Base-by-base conservation (phyloP, 2,329 filamentous ascomycete species). In the Knufia petricola region DNA sequence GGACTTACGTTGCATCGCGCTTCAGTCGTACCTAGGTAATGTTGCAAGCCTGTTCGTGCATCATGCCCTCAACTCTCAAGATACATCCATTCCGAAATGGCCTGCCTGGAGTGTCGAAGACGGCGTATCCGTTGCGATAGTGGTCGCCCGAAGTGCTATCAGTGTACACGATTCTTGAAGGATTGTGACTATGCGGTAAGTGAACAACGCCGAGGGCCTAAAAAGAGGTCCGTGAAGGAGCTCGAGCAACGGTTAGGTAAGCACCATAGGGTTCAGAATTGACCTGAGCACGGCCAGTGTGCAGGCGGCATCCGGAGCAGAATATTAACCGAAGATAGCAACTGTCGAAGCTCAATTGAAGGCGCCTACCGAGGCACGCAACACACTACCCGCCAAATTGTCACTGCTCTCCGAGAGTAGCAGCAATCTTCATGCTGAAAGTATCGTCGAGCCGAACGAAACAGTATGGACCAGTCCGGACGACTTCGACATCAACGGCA, bases 131-230 rank as follows among this genome's bases (percentile, higher is more conserved):
- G 34, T 20, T 41, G 38, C 15, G 38, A 41, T 26, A 20, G 38
- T 26, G 38, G 13, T n/a, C 17, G 21, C 13, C 38, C 38, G 13
- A 41, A 41, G 17, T 41, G 38, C 21, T 4, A 4, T n/a, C 17
- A 21, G 9, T 41, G 38, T n/a, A 24, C 6, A 6, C 38, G 38
- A 7, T 19, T 41, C 8, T 26, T 9, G 15, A 26, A 41, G 17
- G 15, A 41, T 41, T 41, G 38, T n/a, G 38, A 41, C 9, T 41
- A 41, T 41, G 38, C 38, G 8, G 38, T 10, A 4, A n/a, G 17
- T n/a, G 17, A 41, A 41, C 21, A 15, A n/a, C 17, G 15, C 10
- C 17, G 38, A 6, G 38, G 38, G 13, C 38, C 38, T 8, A 41
- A 41, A 19, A 41, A 20, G 38, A 19, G 38, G 7, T 13, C 13